A percentile compares a stretch with the other conserved stretches of the same genome.
These are phyloP conservation scores for Fusarium sublunatum DNA, from an alignment of 2,329 filamentous ascomycete genomes.

Conservation along the genomic window DNA sequence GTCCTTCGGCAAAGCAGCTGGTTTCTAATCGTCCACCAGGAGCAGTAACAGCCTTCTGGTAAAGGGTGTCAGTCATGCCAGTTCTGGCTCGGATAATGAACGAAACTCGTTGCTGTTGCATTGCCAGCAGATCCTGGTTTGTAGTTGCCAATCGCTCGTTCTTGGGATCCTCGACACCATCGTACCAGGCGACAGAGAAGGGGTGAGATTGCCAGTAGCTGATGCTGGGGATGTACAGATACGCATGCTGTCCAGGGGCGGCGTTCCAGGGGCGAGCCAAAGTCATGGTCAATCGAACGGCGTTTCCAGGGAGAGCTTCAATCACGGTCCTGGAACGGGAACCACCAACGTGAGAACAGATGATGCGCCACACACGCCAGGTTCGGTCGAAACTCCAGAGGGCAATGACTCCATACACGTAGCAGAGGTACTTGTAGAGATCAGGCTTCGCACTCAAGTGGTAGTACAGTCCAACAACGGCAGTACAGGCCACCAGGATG, in stretches of 20 bases:
- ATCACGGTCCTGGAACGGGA: conserved; percentile 76
- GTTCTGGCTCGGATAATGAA: conserved; percentile 79
- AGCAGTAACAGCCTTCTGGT: conserved; percentile 71
- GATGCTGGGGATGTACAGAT: conserved; percentile 79
- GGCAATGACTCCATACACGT: conserved; percentile 70
- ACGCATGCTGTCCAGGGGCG: conserved; percentile 80
- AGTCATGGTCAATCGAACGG: conserved; percentile 76
- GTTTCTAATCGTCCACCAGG: conserved; percentile 71
- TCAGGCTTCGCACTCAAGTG: conserved; percentile 65
- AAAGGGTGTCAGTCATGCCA: conserved; percentile 77
- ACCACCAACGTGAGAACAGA: conserved; percentile 73
- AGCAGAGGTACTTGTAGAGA: conserved; percentile 59
- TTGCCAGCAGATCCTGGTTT: conserved; percentile 67
- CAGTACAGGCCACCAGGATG: conserved; percentile 69
- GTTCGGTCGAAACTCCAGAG: conserved; percentile 75
- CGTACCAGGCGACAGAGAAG: conserved; percentile 82
- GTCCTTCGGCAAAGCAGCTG: conserved; percentile 77
- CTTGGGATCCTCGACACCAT: conserved; percentile 66
- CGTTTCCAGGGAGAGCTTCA: conserved; percentile 81
- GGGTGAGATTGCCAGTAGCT: conserved; percentile 81
- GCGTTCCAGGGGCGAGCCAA: conserved; percentile 83
- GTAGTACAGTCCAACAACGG: conserved; percentile 74
- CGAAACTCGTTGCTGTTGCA: conserved; percentile 73
- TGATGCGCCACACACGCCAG: conserved; percentile 67
- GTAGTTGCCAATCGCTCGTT: conserved; percentile 69